phyloP scores from a whole-genome alignment of 352 stramenopile genomes.

The Phytophthora sojae region DNA sequence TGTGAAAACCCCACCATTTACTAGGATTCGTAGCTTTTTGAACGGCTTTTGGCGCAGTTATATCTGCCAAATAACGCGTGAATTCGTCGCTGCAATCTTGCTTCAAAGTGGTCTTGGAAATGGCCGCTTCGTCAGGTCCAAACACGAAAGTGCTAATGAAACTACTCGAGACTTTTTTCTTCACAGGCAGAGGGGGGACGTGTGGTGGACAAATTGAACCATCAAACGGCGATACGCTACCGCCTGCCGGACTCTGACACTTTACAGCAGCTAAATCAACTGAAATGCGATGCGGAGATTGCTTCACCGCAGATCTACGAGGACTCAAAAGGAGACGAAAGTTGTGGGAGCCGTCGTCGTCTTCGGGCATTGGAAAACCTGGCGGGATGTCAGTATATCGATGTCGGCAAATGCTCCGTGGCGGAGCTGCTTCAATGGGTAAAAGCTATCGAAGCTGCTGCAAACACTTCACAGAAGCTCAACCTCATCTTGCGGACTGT shows the following conservation, averaged over 20 bases:
- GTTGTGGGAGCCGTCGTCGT: slow-evolving; percentile 15
- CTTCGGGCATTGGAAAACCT: slow-evolving; percentile 28
- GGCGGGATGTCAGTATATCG: slow-evolving; percentile 16
- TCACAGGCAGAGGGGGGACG: no score
- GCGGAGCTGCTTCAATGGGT: slow-evolving; percentile 21
- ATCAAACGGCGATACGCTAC: not conserved
- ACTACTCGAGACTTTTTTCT: not conserved
- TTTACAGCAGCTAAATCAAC: not conserved
- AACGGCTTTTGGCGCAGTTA: not conserved
- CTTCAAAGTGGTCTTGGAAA: not conserved
- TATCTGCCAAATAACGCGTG: not conserved
- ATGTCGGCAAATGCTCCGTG: slow-evolving; percentile 22
- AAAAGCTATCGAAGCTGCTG: slow-evolving; percentile 1
- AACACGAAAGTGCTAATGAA: not conserved
- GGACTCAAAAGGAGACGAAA: slow-evolving; percentile 16
- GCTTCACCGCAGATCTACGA: slow-evolving; percentile 2
- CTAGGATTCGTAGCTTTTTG: not conserved
- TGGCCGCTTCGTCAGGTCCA: not conserved
- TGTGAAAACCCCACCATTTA: not conserved
- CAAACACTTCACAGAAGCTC: slow-evolving; percentile 15
- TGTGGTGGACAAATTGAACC: not conserved
- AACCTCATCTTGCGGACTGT: slow-evolving; percentile 37
- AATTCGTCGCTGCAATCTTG: not conserved
- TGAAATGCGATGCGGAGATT: slow-evolving; percentile 12
- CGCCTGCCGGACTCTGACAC: not conserved